A percentile compares a stretch with the other conserved stretches of the same genome.
These are phyloP conservation scores for Populus euphratica DNA, from an alignment of 345 rosid species.

Conservation along the genomic window DNA sequence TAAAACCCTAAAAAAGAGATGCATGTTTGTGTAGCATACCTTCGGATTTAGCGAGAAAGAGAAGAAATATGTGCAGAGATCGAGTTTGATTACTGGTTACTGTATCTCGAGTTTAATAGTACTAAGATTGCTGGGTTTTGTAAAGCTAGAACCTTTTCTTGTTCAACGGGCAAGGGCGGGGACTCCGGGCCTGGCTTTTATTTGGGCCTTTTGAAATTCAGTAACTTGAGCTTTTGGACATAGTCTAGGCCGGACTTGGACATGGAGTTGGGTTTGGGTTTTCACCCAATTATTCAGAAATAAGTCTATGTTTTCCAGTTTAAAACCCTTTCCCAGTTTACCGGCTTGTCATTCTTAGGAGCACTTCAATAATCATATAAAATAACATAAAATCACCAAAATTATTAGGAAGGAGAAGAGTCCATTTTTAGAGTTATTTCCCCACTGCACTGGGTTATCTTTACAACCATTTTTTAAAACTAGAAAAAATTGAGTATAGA, in stretches of 20 bases:
- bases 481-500: too few relatives aligned
- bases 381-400: too few relatives aligned
- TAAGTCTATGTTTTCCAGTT: background rate
- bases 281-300: background rate
- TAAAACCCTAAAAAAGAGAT: background rate
- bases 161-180: conserved; percentile 17
- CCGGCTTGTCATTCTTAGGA: background rate
- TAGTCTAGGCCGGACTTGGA: background rate
- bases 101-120: background rate
- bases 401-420: too few relatives aligned
- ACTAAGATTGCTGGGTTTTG: background rate
- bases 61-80: background rate
- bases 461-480: too few relatives aligned
- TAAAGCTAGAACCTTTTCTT: conserved; percentile 11
- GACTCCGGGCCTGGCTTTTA: background rate
- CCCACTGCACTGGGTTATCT: too few relatives aligned
- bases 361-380: background rate
- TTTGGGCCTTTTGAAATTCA: background rate
- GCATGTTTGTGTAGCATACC: background rate
- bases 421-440: too few relatives aligned
- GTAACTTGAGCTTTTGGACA: background rate
- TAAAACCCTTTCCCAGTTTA: too few relatives aligned
- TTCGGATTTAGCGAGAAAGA: background rate
- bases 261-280: too few relatives aligned
- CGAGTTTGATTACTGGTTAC: background rate